Percentiles rank a stretch among this genome's conserved stretches.
Conservation (phyloP, 768 basidiomycete genomes). For the Hygrophoropsis aurantiaca region DNA sequence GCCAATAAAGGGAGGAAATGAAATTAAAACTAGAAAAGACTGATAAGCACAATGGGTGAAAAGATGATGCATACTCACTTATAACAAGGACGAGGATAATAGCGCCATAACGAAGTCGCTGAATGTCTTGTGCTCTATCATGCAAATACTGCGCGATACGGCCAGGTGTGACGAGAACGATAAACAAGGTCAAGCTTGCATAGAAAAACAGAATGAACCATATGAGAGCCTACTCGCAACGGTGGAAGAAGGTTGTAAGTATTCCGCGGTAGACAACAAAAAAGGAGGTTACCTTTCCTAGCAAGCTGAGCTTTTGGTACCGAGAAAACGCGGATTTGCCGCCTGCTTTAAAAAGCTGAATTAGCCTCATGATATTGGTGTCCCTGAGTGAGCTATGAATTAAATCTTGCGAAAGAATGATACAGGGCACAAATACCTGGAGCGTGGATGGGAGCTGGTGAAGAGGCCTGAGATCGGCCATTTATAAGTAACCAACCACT, state of each 20-base stretch:
- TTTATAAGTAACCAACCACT: too few species aligned
- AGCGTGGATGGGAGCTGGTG: too few species aligned
- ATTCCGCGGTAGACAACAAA: too few species aligned
- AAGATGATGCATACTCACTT: conserved; percentile 58
- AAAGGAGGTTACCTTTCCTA: conserved; percentile 49
- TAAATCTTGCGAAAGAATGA: too few species aligned
- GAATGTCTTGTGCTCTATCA: conserved; percentile 62
- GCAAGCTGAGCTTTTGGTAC: conserved; percentile 50
- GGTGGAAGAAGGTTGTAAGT: too few species aligned
- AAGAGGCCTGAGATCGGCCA: too few species aligned
- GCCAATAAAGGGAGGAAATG: conserved; percentile 33
- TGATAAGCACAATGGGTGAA: conserved; percentile 42
- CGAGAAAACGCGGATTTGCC: conserved; percentile 35
- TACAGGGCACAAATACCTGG: too few species aligned
- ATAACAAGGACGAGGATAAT: conserved; percentile 51
- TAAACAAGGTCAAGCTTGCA: conserved; percentile 39
- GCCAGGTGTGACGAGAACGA: conserved; percentile 57
- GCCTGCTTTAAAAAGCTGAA: conserved; percentile 5
- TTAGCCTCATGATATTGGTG: too few species aligned
- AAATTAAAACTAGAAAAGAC: conserved; percentile 22
- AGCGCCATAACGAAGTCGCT: conserved; percentile 61
- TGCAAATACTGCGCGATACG: conserved; percentile 71
- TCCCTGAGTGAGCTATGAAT: too few species aligned
- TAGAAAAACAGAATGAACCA: conserved; percentile 63
- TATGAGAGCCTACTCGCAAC: conserved; percentile 58